Percentiles rank a stretch among this genome's conserved stretches.
These are phyloP conservation scores for Ceratopteris richardii DNA, from an alignment of 75 land plant species.

Conservation along the genomic window DNA sequence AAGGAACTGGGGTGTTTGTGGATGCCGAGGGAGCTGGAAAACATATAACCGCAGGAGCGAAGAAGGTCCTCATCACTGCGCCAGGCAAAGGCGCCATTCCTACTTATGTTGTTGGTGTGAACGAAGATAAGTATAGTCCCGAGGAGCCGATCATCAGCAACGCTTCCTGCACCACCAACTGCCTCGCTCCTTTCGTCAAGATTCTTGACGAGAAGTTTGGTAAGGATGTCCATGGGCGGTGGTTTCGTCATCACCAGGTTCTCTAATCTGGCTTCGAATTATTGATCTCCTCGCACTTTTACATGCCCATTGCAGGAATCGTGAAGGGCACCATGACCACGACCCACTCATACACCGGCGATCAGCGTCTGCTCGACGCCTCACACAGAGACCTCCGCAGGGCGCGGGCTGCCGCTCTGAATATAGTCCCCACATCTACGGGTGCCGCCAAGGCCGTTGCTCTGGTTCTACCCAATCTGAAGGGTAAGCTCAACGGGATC, in stretches of 20 bases:
- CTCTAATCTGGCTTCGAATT: background rate
- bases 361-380: conserved; percentile 90
- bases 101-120: conserved; percentile 94
- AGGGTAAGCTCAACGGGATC: conserved; percentile 95
- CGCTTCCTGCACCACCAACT: conserved; percentile 98
- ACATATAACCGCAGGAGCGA: conserved; percentile 94
- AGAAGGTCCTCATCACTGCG: conserved; percentile 98
- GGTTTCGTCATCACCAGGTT: background rate
- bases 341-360: conserved; percentile 97
- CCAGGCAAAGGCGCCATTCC: conserved; percentile 99
- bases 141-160: conserved; percentile 92
- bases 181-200: conserved; percentile 98
- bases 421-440: conserved; percentile 97
- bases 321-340: conserved; percentile 99
- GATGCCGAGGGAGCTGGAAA: conserved; percentile 98
- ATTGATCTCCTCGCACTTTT: background rate
- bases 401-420: conserved; percentile 89
- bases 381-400: conserved; percentile 88
- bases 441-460: conserved; percentile 98
- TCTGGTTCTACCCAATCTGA: conserved; percentile 73
- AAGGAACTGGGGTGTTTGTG: conserved; percentile 97
- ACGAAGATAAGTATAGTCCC: conserved; percentile 64
- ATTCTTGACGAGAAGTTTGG: conserved; percentile 98
- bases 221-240: conserved; percentile 16
- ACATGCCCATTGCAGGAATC: too few species aligned